These are phyloP conservation scores for Fonsecaea nubica DNA, from an alignment of 2,329 filamentous ascomycete genomes.

Conservation along the genomic window DNA sequence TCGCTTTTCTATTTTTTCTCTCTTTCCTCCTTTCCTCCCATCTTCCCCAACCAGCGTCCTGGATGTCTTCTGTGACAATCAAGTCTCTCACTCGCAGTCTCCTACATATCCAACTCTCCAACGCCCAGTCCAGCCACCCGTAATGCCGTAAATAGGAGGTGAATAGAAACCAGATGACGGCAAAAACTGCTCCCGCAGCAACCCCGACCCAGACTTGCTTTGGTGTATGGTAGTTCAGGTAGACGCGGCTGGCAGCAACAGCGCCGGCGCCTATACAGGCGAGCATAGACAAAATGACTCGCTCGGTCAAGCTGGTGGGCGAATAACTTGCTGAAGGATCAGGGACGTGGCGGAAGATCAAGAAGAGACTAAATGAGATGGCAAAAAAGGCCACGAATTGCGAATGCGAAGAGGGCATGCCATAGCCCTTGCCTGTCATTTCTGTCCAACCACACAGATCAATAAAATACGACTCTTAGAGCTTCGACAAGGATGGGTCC, in stretches of 20 bases:
- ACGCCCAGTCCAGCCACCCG: slow-evolving; percentile 74
- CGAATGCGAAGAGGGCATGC: slow-evolving; percentile 94
- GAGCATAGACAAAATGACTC: slow-evolving; percentile 63
- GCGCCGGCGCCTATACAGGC: slow-evolving; percentile 67
- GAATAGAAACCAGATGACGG: slow-evolving; percentile 76
- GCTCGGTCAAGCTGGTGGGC: slow-evolving; percentile 56
- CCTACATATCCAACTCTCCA: slow-evolving; percentile 70
- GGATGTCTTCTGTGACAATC: slow-evolving; percentile 83
- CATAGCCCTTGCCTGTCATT: slow-evolving; percentile 89
- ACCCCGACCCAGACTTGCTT: slow-evolving; percentile 85
- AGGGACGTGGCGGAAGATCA: slow-evolving; percentile 73
- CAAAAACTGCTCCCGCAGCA: slow-evolving; percentile 72
- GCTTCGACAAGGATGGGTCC: neutral
- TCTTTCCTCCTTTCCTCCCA: slow-evolving; percentile 70
- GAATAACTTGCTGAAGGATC: slow-evolving; percentile 50
- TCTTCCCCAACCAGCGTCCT: slow-evolving; percentile 90
- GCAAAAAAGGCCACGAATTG: slow-evolving; percentile 95
- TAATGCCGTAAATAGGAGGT: slow-evolving; percentile 70
- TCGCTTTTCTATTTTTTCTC: slow-evolving; percentile 6
- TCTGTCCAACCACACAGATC: slow-evolving; percentile 50
- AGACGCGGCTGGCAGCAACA: slow-evolving; percentile 83
- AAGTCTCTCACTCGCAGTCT: slow-evolving; percentile 80
- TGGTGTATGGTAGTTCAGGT: slow-evolving; percentile 89
- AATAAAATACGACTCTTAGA: slow-evolving; percentile 1
- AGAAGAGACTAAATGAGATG: slow-evolving; percentile 80